Conservation (phyloP, 768 basidiomycete species). For the Suillus tomentosus region DNA sequence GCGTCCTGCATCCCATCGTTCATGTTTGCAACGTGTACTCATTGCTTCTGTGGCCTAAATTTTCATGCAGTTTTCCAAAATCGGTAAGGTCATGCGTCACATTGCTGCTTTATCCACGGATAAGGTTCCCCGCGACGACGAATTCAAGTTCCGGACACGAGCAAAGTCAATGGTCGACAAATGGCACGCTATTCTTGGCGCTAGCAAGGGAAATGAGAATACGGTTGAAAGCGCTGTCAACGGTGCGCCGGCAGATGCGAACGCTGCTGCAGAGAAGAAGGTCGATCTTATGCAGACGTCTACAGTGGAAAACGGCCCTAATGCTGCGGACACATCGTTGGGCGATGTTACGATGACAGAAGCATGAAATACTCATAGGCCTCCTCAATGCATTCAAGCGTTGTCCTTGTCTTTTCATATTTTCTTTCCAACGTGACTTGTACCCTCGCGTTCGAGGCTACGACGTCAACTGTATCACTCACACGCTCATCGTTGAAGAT, state of each 20-base stretch:
- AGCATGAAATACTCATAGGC: conserved; percentile 24
- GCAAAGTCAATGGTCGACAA: conserved; percentile 49
- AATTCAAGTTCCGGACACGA: conserved; percentile 54
- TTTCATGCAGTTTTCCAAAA: conserved; percentile 44
- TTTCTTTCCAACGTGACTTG: conserved; percentile 7
- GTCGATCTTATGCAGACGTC: conserved; percentile 16
- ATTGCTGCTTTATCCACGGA: conserved; percentile 46
- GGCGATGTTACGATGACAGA: conserved; percentile 48
- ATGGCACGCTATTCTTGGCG: conserved; percentile 43
- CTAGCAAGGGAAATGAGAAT: conserved; percentile 35
- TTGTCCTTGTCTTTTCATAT: conserved; percentile 16
- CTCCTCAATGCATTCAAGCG: background rate
- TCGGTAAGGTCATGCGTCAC: conserved; percentile 64
- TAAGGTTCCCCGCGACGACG: conserved; percentile 51
- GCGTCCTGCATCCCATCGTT: conserved; percentile 25
- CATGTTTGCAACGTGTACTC: conserved; percentile 16
- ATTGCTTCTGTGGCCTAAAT: conserved; percentile 11
- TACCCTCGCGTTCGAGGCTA: conserved; percentile 2
- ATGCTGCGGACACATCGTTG: conserved; percentile 30
- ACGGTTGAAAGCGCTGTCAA: conserved; percentile 30
- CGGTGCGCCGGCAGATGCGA: conserved; percentile 25
- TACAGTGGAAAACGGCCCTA: conserved; percentile 31
- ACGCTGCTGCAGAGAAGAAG: conserved; percentile 25
- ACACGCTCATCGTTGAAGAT: conserved; percentile 6
- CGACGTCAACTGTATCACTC: conserved; percentile 7